Percentiles rank a stretch among this genome's conserved stretches.
Conservation (phyloP, 2,329 filamentous ascomycete species). For the Paracoccidioides lutzii region DNA sequence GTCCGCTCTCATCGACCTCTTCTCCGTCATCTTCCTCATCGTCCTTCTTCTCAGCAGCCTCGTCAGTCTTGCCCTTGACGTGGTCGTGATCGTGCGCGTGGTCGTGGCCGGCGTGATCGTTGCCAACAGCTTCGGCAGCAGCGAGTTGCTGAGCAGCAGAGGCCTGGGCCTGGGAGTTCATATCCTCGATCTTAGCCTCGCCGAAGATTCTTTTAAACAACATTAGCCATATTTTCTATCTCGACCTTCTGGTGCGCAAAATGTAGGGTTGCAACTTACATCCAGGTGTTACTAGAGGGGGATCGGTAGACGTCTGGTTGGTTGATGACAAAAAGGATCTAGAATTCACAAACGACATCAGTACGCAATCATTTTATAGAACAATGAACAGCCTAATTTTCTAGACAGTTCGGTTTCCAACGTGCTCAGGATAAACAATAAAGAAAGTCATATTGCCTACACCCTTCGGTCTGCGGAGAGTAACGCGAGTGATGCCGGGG, state of each 20-base stretch:
- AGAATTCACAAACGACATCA: conserved; percentile 8
- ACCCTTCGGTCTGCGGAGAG: conserved; percentile 96
- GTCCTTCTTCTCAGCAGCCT: conserved; percentile 54
- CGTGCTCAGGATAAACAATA: neutral
- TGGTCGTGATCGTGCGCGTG: conserved; percentile 36
- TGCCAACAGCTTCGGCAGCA: conserved; percentile 52
- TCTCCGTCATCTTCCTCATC: conserved; percentile 87
- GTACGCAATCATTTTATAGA: neutral
- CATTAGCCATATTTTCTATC: neutral
- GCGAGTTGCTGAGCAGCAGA: conserved; percentile 92
- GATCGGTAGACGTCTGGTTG: conserved; percentile 99
- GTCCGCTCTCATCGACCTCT: conserved; percentile 84
- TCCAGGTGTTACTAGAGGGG: conserved; percentile 98
- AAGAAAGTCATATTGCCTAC: conserved; percentile 44
- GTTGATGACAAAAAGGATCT: conserved; percentile 99
- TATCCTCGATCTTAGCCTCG: conserved; percentile 99
- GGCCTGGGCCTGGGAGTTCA: conserved; percentile 95
- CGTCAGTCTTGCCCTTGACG: conserved; percentile 52
- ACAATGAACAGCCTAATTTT: neutral
- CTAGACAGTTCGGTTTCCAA: neutral
- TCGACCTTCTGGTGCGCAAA: conserved; percentile 13
- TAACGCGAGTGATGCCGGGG: conserved; percentile 94
- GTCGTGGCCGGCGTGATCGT: conserved; percentile 50
- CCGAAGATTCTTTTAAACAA: conserved; percentile 68
- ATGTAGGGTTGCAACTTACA: conserved; percentile 49